phyloP scores from a whole-genome alignment of 2,329 filamentous ascomycete genomes.

The Pseudogymnoascus sp. region DNA sequence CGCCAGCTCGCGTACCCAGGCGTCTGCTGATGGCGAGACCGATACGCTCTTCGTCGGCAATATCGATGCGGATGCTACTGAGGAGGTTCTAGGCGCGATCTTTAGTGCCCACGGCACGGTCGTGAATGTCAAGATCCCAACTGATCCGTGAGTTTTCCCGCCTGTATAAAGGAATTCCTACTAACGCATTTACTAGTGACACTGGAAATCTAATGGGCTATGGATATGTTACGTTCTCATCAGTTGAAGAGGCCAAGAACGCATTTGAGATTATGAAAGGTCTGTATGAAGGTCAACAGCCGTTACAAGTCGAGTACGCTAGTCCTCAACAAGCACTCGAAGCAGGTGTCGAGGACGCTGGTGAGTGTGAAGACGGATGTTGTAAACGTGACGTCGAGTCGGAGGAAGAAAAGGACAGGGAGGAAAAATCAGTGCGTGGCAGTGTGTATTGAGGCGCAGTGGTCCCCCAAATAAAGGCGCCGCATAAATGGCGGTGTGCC shows the following conservation, averaged over 20 bases:
- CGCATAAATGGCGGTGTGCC: neutral
- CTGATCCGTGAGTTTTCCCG: conserved; percentile 42
- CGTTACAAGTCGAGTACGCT: conserved; percentile 62
- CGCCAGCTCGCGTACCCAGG: conserved; percentile 41
- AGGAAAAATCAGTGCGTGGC: neutral
- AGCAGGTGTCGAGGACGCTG: conserved; percentile 36
- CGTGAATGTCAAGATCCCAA: conserved; percentile 60
- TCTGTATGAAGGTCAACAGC: conserved; percentile 53
- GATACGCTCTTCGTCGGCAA: conserved; percentile 67
- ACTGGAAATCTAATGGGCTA: conserved; percentile 63
- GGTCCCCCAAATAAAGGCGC: neutral
- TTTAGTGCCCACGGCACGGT: conserved; percentile 57
- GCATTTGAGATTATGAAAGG: conserved; percentile 57
- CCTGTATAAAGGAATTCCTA: neutral
- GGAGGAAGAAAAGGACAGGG: neutral
- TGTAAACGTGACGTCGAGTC: conserved; percentile 20
- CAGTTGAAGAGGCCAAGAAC: conserved; percentile 57
- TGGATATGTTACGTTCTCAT: conserved; percentile 62
- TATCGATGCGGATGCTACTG: conserved; percentile 58
- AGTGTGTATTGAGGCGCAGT: neutral
- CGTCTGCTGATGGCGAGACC: conserved; percentile 56
- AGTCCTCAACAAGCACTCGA: conserved; percentile 46
- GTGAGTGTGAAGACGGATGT: conserved; percentile 33
- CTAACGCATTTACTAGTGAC: conserved; percentile 37
- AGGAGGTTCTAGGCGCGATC: conserved; percentile 54